Evolutionary conservation across 306 rosid species (phyloP), one percentile per base, ranked within the genome.

Genomic region (Alnus glutinosa): DNA sequence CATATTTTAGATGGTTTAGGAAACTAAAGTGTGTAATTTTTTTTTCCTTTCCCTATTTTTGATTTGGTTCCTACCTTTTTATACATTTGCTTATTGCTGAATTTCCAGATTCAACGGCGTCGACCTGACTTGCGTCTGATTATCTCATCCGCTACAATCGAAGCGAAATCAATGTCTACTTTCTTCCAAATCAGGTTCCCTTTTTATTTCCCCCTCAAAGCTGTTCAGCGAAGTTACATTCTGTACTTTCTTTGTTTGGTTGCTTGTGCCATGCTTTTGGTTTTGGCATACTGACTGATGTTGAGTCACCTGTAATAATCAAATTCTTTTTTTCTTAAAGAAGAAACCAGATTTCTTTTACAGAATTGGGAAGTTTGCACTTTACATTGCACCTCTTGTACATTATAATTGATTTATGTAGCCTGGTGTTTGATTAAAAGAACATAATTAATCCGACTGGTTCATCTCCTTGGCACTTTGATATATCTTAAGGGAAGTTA

Each of bases 121-220:
- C 90, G 98, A 49, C 92, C 97, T 49, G 97, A 92, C 78, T 75
- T 94, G 81, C 93, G 98, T 23, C 84, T 94, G 82, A 81, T 94
- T 80, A 94, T 94, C 57, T 86, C 98, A 51, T 94, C 97, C 73
- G 98, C 98, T 71, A 94, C 98, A 71, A 92, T 94, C 85, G 97
- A 94, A 87, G 98, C 98, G 75, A 92, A 90, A 81, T 86, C 90
- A 1, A 92, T 94, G 97, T 80, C 97, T 71, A 86, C 82, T 68
- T 94, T 92, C 90, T 94, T 92, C 78, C 83, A 62, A 58, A 67
- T 78, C 64, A 94, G 97, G 98, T 94, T 80, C 37, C 37, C 37
- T 72, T 86, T 46, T 46, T 46, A 3, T 46, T 34, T 7, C 9
- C 49, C 49, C 9, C 49, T 5, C 75, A 30, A 28, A 47, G 54